Evolutionary conservation across 139 green algal genomes (phyloP), one percentile per base, ranked within the genome.

Genomic region (Bryopsis sp.): DNA sequence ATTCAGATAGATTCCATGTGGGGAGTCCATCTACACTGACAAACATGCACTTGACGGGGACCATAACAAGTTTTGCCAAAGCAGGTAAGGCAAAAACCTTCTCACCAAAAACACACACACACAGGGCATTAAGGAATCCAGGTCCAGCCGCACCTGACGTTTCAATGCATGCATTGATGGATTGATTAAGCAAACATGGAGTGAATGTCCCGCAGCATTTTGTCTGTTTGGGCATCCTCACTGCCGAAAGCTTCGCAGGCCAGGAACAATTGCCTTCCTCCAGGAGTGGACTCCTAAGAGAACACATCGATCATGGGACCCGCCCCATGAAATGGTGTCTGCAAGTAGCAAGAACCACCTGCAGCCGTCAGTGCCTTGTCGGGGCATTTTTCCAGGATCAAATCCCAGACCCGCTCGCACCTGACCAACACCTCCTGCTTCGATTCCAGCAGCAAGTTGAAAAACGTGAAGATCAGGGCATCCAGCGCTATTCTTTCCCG

Each of bases 221-320:
- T 78, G 62, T 92, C 81, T 28, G 82, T 74, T 1, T 73, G 58
- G 0, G 80, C 75, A 37, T 80, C 79, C 31, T 76, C 69, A 7
- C 64, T 59, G n/a, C 96, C 90, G 58, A 87, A 95, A 59, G 93
- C 78, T 38, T 88, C 72, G 2, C 90, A 61, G 0, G 90, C 89
- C 32, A 96, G 85, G 66, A 84, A 89, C 59, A 97, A 81, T 29
- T 88, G 38, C 4, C 62, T 6, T 54, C 62, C 62, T 34, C 35
- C 11, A 50, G 35, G 38, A 58, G 48, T 36, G 24, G 62, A 69
- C 26, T 69, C 62, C 31, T 7, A 22, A 5, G 62, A 69, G 7
- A 69, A n/a, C 7, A 69, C 62, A 34, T 54, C 15, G 37, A 54
- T 72, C n/a, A 81, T 64, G 3, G 67, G 43, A 95, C 85, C 24